Base-by-base conservation (phyloP, 1,284 basidiomycete genomes). In the Sanguinoderma infundibulare region DNA sequence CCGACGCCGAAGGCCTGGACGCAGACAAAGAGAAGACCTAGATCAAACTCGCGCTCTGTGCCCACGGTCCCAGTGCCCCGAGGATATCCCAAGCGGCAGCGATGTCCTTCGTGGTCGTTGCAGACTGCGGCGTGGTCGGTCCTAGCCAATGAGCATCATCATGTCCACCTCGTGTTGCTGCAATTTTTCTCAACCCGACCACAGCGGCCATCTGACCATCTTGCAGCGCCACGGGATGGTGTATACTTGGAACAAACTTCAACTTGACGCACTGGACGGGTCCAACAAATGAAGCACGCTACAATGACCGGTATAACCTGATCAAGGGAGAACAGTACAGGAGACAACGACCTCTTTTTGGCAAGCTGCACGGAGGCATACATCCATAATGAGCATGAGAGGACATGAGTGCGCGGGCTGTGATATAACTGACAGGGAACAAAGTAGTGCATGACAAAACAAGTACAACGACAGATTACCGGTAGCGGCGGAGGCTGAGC, bases 401-500 rank as follows among this genome's bases (percentile, higher is more conserved):
- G 60, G 67, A 68, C 69, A 72, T 74, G 72, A 57, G 65, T 40
- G 50, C 60, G 66, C 59, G 70, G 65, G 57, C 67, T 70, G 69
- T 69, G 69, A 72, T 65, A 46, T 40, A 28, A 50, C 24, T 39
- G 67, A 60, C 42, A 61, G 55, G 59, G 61, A 60, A 68, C 53
- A 56, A 53, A 66, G n/a, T n/a, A n/a, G 35, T 62, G 64, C 67
- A 73, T 71, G 70, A 69, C 56, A 70, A 47, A 57, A 65, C 53
- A 67, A 67, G 69, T 64, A 77, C 66, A 65, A 73, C 72, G 64
- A 66, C 42, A 69, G 63, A 68, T 92, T 86, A 98, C 81, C 96
- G 93, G 92, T 98, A 98, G 75, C 96, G 94, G 76, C 94, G 94
- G 74, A 98, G 91, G 77, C 94, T 95, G 84, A 98, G 94, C 52